phyloP scores from a whole-genome alignment of 768 basidiomycete genomes.

The Mycena venus region DNA sequence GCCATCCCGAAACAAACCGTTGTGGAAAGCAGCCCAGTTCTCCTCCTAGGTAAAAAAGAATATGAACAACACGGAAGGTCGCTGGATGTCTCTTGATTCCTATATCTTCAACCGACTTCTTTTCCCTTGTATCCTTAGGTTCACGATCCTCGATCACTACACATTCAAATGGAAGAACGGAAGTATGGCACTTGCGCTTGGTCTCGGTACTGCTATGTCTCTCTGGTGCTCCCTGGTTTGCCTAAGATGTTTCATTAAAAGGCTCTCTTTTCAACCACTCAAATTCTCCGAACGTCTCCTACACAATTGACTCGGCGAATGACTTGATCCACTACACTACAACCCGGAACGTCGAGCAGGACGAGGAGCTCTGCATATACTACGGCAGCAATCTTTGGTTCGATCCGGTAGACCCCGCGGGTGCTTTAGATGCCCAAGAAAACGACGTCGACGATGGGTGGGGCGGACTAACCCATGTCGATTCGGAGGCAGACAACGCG shows the following conservation, averaged over 20 bases:
- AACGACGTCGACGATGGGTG: conserved; percentile 60
- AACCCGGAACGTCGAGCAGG: conserved; percentile 61
- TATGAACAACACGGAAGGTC: conserved; percentile 71
- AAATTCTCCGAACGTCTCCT: conserved; percentile 77
- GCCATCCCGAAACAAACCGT: conserved; percentile 71
- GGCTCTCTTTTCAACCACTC: conserved; percentile 91
- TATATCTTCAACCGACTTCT: background rate
- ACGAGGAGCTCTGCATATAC: conserved; percentile 86
- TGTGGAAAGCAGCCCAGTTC: conserved; percentile 89
- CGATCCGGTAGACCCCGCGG: conserved; percentile 49
- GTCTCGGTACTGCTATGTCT: conserved; percentile 67
- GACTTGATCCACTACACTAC: conserved; percentile 78
- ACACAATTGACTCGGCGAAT: conserved; percentile 61
- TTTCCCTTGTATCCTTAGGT: conserved; percentile 26
- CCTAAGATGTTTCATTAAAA: conserved; percentile 40
- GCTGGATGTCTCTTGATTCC: background rate
- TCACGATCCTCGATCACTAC: conserved; percentile 81
- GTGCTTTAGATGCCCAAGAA: conserved; percentile 17
- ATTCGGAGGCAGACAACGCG: background rate
- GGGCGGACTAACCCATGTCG: conserved; percentile 55
- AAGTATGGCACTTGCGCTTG: conserved; percentile 82
- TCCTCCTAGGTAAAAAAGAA: conserved; percentile 80
- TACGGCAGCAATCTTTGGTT: conserved; percentile 82
- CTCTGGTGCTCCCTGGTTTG: background rate
- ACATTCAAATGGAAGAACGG: conserved; percentile 83